Conservation (phyloP, 768 basidiomycete genomes). For the Mycena capillaripes region DNA sequence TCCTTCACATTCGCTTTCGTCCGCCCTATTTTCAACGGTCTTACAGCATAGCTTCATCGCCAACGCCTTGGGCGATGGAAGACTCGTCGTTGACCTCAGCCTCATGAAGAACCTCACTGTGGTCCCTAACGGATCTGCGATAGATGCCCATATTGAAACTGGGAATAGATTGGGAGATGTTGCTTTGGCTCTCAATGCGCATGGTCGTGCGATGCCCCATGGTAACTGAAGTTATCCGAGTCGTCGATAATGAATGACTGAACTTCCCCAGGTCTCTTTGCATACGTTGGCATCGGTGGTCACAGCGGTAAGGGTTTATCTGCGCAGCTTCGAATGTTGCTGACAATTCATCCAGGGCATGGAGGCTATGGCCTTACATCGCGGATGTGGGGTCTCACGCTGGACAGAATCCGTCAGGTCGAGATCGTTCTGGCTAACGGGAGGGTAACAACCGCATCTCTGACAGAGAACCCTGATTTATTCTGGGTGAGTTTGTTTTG, state of each 20-base stretch:
- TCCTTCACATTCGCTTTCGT: background rate
- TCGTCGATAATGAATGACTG: background rate
- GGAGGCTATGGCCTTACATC: slow-evolving; percentile 65
- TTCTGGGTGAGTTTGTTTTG: slow-evolving; percentile 59
- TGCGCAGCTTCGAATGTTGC: background rate
- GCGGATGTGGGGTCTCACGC: slow-evolving; percentile 62
- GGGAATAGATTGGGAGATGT: slow-evolving; percentile 63
- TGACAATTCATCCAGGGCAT: slow-evolving; percentile 34
- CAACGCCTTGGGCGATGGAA: slow-evolving; percentile 61
- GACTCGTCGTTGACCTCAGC: slow-evolving; percentile 60
- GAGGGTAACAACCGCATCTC: slow-evolving; percentile 53
- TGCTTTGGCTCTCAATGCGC: slow-evolving; percentile 51
- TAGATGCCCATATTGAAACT: slow-evolving; percentile 54
- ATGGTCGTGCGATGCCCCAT: slow-evolving; percentile 62
- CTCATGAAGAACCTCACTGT: slow-evolving; percentile 55
- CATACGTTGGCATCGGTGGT: slow-evolving; percentile 65
- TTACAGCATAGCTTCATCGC: slow-evolving; percentile 63
- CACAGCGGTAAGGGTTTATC: slow-evolving; percentile 53
- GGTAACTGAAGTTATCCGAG: slow-evolving; percentile 53
- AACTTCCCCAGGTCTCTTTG: slow-evolving; percentile 13
- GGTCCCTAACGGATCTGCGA: slow-evolving; percentile 38
- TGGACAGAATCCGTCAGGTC: slow-evolving; percentile 58
- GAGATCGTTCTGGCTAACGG: slow-evolving; percentile 60
- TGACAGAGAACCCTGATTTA: slow-evolving; percentile 55
- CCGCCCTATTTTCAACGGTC: background rate